These are phyloP conservation scores for Cryphonectria naterciae DNA, from an alignment of 2,329 filamentous ascomycete species.

Conservation along the genomic window DNA sequence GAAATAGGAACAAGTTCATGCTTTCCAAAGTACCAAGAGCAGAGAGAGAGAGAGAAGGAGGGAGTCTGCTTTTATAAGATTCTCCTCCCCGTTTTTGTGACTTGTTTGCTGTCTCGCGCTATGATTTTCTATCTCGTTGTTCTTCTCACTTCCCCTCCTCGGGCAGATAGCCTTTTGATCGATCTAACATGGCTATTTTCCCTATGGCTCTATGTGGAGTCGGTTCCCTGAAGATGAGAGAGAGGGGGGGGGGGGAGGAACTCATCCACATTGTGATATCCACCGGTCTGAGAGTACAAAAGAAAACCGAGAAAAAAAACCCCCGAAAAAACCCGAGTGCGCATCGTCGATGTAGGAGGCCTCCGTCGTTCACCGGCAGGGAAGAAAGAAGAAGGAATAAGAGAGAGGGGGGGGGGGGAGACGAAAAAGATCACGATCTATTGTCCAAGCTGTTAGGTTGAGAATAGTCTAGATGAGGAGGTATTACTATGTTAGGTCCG, in stretches of 20 bases:
- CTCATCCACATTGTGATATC: too few relatives aligned
- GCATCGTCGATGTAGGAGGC: neutral
- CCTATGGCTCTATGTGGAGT: neutral
- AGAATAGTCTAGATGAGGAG: neutral
- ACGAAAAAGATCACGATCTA: neutral
- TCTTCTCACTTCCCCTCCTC: too few relatives aligned
- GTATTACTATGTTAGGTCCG: neutral
- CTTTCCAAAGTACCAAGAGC: constrained; percentile 15
- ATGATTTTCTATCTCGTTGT: neutral
- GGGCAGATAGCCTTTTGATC: neutral
- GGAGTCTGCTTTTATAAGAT: neutral
- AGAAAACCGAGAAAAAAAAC: too few relatives aligned
- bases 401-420: too few relatives aligned
- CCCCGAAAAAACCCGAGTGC: too few relatives aligned
- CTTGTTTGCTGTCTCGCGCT: too few relatives aligned
- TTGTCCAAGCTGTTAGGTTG: neutral
- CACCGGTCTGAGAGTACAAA: too few relatives aligned
- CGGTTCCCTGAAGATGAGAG: too few relatives aligned
- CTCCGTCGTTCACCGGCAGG: neutral
- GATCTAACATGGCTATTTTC: neutral
- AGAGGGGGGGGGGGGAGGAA: too few relatives aligned
- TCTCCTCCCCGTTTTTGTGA: too few relatives aligned
- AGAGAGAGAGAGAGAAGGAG: neutral
- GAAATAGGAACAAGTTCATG: constrained; percentile 9
- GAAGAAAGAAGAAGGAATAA: too few relatives aligned